Percentiles rank a stretch among this genome's conserved stretches.
phyloP scores from a whole-genome alignment of 2,329 filamentous ascomycete genomes.

The Hypoxylon sp. region DNA sequence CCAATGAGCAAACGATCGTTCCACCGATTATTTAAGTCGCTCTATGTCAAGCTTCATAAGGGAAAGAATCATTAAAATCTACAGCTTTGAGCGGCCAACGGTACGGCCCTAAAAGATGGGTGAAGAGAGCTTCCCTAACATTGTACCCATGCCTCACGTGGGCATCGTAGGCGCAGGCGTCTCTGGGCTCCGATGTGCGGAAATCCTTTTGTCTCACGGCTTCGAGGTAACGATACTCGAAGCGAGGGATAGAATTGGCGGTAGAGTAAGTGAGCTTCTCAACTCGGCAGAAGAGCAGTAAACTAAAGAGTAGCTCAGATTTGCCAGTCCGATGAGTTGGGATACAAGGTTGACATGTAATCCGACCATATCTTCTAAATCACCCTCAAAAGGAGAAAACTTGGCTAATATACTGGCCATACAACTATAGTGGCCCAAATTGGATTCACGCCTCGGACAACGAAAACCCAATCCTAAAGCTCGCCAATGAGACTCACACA shows the following conservation, averaged over 20 bases:
- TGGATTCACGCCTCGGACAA: conserved; percentile 66
- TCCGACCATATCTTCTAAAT: conserved; percentile 12
- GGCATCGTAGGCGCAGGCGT: conserved; percentile 71
- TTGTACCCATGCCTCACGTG: conserved; percentile 51
- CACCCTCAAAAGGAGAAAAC: neutral
- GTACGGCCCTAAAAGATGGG: neutral
- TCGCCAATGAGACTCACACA: conserved; percentile 65
- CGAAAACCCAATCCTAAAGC: conserved; percentile 66
- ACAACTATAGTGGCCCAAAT: conserved; percentile 64
- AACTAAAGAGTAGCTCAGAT: conserved; percentile 47
- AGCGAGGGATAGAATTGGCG: conserved; percentile 68
- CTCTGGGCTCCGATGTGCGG: conserved; percentile 69
- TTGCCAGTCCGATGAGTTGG: conserved; percentile 53
- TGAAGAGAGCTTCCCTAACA: neutral
- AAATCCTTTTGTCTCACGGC: conserved; percentile 66
- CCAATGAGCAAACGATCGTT: neutral
- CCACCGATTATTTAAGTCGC: neutral
- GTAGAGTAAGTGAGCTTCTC: conserved; percentile 59
- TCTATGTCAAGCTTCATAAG: neutral
- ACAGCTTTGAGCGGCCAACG: neutral
- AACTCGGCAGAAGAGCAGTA: neutral
- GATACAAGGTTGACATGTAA: conserved; percentile 53
- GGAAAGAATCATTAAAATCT: neutral
- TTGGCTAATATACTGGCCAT: conserved; percentile 5
- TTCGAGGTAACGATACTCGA: conserved; percentile 71